Evolutionary conservation across 2,329 filamentous ascomycete species (phyloP).

Genomic region (Neofusicoccum sp.): DNA sequence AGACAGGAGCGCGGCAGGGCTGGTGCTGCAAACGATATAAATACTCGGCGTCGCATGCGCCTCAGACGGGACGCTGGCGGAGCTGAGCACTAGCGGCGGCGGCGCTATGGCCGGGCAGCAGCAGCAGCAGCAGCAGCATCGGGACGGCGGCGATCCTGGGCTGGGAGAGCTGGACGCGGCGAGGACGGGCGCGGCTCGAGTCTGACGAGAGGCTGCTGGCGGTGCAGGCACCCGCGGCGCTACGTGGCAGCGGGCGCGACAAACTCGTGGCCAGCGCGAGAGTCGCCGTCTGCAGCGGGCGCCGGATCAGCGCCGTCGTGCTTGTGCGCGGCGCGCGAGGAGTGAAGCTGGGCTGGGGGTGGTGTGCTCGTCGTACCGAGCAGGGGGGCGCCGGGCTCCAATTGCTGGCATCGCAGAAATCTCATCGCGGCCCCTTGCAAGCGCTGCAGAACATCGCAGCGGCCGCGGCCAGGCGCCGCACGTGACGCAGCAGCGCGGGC

Average conservation of each 20-base stretch:
- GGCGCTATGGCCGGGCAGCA: slow-evolving; percentile 13
- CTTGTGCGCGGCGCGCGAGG: background rate
- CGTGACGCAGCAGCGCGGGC: no score
- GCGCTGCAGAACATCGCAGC: slow-evolving; percentile 12
- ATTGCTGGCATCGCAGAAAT: no score
- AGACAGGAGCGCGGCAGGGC: slow-evolving; percentile 10
- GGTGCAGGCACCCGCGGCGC: background rate
- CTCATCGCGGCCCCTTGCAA: background rate
- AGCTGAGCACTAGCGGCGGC: slow-evolving; percentile 19
- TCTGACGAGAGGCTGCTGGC: slow-evolving; percentile 3
- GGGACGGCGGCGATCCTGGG: slow-evolving; percentile 8
- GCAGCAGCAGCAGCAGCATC: slow-evolving; percentile 11
- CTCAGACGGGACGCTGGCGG: slow-evolving; percentile 6
- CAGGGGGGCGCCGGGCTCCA: background rate
- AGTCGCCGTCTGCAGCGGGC: background rate
- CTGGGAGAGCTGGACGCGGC: background rate
- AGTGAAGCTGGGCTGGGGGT: slow-evolving; percentile 9
- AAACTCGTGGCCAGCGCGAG: background rate
- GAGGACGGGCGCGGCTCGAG: background rate
- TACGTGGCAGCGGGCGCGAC: slow-evolving; percentile 11
- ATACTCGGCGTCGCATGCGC: slow-evolving; percentile 19
- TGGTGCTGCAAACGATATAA: slow-evolving; percentile 16
- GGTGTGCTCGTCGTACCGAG: slow-evolving; percentile 14
- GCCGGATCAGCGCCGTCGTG: slow-evolving; percentile 18
- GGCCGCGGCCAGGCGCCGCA: background rate